A percentile compares a stretch with the other conserved stretches of the same genome.
Conservation (phyloP, 2,329 filamentous ascomycete species). For the Seiridium cupressi region DNA sequence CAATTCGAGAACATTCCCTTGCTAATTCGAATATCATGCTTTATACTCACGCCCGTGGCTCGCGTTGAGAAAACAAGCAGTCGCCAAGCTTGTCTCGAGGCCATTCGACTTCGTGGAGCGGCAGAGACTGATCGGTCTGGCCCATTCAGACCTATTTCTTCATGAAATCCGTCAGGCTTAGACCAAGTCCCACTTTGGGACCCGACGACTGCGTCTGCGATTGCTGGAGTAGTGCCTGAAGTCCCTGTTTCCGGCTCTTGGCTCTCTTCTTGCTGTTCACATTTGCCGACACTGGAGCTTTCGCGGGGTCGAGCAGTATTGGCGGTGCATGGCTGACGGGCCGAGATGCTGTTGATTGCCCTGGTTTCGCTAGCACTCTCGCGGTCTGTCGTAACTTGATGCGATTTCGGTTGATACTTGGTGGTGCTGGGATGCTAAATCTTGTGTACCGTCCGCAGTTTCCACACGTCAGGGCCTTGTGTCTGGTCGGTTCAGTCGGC, state of each 20-base stretch:
- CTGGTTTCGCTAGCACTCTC: background rate
- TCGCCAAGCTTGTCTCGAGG: no score
- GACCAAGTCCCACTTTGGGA: slow-evolving; percentile 33
- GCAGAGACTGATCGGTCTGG: background rate
- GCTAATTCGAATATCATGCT: background rate
- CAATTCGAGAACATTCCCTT: background rate
- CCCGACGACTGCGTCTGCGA: slow-evolving; percentile 34
- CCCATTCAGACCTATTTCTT: slow-evolving; percentile 23
- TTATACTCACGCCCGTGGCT: no score
- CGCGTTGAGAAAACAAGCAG: no score
- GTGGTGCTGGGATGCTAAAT: slow-evolving; percentile 37
- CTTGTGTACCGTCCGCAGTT: slow-evolving; percentile 43
- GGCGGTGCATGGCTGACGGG: background rate
- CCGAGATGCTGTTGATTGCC: background rate
- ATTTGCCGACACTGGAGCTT: slow-evolving; percentile 38
- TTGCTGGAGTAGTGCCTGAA: slow-evolving; percentile 64
- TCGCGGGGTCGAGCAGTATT: slow-evolving; percentile 17
- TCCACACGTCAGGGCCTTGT: slow-evolving; percentile 43
- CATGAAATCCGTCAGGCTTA: slow-evolving; percentile 58
- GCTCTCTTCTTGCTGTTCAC: slow-evolving; percentile 64
- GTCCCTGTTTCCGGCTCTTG: slow-evolving; percentile 62
- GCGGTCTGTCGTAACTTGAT: slow-evolving; percentile 13
- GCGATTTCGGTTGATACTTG: slow-evolving; percentile 17
- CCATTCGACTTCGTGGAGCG: no score
- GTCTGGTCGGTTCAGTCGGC: background rate